Base-by-base conservation (phyloP, 768 basidiomycete species). In the Tricholoma saponaceum region DNA sequence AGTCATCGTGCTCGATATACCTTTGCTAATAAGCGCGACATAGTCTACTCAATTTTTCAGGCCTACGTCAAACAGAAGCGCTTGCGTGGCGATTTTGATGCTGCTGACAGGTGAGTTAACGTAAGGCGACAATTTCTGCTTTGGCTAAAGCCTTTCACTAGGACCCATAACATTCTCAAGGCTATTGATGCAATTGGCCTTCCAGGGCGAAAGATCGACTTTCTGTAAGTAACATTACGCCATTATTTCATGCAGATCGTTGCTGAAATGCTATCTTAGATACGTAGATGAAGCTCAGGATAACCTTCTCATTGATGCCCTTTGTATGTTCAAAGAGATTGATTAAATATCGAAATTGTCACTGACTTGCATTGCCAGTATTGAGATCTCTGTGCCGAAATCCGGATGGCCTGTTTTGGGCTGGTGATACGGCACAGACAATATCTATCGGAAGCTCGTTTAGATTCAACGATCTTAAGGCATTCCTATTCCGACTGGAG, bases 261-360 rank as follows among this genome's bases (percentile, higher is more conserved):
- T 23, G 69, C 28, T 28, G 8, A 30, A 35, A 16, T 43, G 10
- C 16, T 23, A 7, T 37, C 39, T 2, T 37, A 87, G 87, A 12
- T 90, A 89, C 62, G 76, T 90, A 1, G 89, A 90, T 46, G 89
- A 90, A 69, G 83, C 81, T 0, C 89, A 90, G 64, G 89, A 90
- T 60, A 83, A 86, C 62, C 73, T 89, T 0, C 73, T 90, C 5
- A 80, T n/a, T n/a, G n/a, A 90, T 64, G 75, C 80, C 1, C 71
- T 82, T 14, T 58, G 87, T 89, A 67, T 33, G 79, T 66, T 10
- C 43, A 23, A 47, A 6, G 22, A 47, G 16, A 18, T 33, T 9
- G 3, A 7, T 22, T 20, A 8, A 47, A 12, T 20, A 20, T 55
- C 7, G 14, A 12, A 32, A 43, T 30, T 46, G 26, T 41, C 20